phyloP scores from a whole-genome alignment of 2,329 filamentous ascomycete genomes.

The Dactylellina cionopaga region DNA sequence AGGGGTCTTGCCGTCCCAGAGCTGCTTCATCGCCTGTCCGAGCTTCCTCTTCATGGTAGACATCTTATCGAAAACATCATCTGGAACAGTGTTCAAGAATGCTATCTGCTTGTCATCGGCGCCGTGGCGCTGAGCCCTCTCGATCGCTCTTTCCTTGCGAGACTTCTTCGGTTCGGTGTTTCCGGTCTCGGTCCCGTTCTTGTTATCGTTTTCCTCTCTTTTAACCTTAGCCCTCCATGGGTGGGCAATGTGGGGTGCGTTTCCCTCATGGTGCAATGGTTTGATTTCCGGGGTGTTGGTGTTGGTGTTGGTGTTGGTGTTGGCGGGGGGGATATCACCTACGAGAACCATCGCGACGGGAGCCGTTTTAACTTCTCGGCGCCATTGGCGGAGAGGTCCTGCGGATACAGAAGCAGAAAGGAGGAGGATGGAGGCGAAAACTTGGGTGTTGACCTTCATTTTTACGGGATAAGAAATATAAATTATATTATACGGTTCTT shows the following conservation, averaged over 20 bases:
- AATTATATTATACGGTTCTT: no score
- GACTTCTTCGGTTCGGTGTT: background rate
- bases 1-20: conserved; percentile 12
- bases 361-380: background rate
- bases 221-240: background rate
- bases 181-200: background rate
- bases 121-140: background rate
- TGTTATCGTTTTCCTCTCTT: background rate
- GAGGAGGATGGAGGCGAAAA: conserved; percentile 11
- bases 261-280: no score
- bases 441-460: conserved; percentile 29
- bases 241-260: no score
- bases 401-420: conserved; percentile 10
- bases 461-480: no score
- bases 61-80: conserved; percentile 15
- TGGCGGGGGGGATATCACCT: background rate
- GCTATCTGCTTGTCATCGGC: background rate
- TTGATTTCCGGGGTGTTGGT: background rate
- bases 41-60: conserved; percentile 10
- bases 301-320: background rate
- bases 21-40: conserved; percentile 8
- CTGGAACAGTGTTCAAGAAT: conserved; percentile 16
- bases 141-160: conserved; percentile 17
- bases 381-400: background rate
- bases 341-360: background rate